Percentiles rank a stretch among this genome's conserved stretches.
phyloP scores from a whole-genome alignment of 805 yeast species.

The Blastobotrys robertii region DNA sequence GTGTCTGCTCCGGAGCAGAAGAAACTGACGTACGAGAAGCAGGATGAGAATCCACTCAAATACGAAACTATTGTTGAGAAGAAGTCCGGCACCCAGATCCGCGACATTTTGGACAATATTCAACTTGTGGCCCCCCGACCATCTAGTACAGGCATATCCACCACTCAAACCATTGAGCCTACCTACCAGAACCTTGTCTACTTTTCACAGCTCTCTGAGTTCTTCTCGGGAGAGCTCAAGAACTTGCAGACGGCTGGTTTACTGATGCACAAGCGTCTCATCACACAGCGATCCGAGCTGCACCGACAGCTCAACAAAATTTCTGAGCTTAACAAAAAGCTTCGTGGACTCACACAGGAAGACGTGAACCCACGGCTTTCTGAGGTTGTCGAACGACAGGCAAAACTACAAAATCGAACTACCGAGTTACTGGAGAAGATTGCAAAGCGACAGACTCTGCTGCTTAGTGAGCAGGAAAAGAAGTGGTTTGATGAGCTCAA shows the following conservation, averaged over 20 bases:
- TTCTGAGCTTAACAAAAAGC: slow-evolving; percentile 16
- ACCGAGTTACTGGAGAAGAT: slow-evolving; percentile 24
- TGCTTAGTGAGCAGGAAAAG: slow-evolving; percentile 34
- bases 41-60: not conserved
- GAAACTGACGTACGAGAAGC: not conserved
- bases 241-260: slow-evolving; percentile 29
- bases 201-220: slow-evolving; percentile 17
- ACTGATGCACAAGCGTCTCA: slow-evolving; percentile 29
- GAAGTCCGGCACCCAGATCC: slow-evolving; percentile 3
- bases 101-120: slow-evolving; percentile 2
- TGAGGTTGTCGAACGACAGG: slow-evolving; percentile 27
- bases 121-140: not conserved
- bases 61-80: slow-evolving; percentile 5
- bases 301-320: slow-evolving; percentile 31
- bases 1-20: no score
- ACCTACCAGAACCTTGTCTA: slow-evolving; percentile 17
- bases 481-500: slow-evolving; percentile 38
- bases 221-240: slow-evolving; percentile 18
- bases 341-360: slow-evolving; percentile 2
- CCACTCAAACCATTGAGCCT: slow-evolving; percentile 16
- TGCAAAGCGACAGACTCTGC: slow-evolving; percentile 21
- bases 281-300: slow-evolving; percentile 34
- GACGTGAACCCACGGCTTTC: slow-evolving; percentile 14
- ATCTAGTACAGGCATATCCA: slow-evolving; percentile 5
- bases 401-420: slow-evolving; percentile 25